Conservation (phyloP, 805 yeast species). For the Saccharomycopsis malanga region DNA sequence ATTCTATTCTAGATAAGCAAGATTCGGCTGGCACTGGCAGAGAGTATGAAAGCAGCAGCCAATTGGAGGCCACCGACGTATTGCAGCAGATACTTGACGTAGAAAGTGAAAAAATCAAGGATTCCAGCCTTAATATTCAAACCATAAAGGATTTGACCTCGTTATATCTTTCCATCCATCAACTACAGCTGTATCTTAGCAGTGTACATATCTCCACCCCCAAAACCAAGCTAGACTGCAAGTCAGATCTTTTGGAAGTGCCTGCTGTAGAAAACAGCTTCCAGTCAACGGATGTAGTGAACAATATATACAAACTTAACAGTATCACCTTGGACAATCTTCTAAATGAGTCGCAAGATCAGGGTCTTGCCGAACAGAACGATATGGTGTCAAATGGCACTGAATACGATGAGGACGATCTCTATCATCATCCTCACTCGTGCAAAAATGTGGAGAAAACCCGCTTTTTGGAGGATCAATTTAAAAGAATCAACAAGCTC, state of each 20-base stretch:
- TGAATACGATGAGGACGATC: constrained; percentile 3
- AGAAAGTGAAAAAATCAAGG: constrained; percentile 41
- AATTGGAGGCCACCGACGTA: not conserved
- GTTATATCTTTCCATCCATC: constrained; percentile 16
- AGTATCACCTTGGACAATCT: constrained; percentile 10
- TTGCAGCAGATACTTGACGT: constrained; percentile 64
- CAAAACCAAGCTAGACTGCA: not conserved
- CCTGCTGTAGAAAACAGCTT: constrained; percentile 1
- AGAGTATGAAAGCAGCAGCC: not conserved
- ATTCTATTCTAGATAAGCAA: not conserved
- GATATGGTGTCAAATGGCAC: not conserved
- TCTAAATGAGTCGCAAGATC: too few relatives aligned
- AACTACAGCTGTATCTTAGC: constrained; percentile 8
- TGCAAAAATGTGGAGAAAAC: not conserved
- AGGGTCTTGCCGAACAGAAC: too few relatives aligned
- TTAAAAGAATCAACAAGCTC: constrained; percentile 13
- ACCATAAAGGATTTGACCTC: constrained; percentile 13
- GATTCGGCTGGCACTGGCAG: not conserved
- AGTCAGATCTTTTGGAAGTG: not conserved
- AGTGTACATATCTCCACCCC: not conserved
- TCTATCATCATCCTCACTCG: not conserved
- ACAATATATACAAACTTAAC: constrained; percentile 12
- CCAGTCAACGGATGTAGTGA: constrained; percentile 2
- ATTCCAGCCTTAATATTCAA: not conserved
- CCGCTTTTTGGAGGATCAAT: constrained; percentile 12